phyloP scores from a whole-genome alignment of 2,329 filamentous ascomycete species.

The Pezicula rhizophila region DNA sequence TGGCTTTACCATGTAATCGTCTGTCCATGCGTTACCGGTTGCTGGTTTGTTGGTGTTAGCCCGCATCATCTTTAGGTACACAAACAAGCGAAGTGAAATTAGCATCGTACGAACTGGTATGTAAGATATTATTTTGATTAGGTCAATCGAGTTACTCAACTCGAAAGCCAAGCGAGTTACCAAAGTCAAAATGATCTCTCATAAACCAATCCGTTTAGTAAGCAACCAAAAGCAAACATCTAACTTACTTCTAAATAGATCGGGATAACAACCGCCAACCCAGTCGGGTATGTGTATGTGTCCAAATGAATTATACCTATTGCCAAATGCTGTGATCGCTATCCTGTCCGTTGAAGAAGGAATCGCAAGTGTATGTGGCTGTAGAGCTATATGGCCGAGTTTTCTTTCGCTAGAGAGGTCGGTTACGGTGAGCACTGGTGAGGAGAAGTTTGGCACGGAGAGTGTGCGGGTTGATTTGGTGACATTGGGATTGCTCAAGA shows the following conservation, averaged over 20 bases:
- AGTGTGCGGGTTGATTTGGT: constrained; percentile 6
- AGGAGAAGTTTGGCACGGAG: constrained; percentile 17
- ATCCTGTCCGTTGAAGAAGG: constrained; percentile 6
- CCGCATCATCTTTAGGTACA: too few relatives aligned
- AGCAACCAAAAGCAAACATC: not conserved
- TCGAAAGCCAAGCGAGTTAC: too few relatives aligned
- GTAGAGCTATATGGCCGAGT: constrained; percentile 19
- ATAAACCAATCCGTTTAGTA: not conserved
- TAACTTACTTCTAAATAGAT: constrained; percentile 15
- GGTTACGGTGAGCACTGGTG: constrained; percentile 18
- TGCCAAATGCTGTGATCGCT: constrained; percentile 22
- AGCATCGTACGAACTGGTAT: too few relatives aligned
- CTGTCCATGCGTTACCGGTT: not conserved
- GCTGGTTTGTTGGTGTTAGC: not conserved
- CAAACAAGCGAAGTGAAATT: too few relatives aligned
- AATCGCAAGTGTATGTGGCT: constrained; percentile 15
- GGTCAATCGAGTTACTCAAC: too few relatives aligned
- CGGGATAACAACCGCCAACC: constrained; percentile 16
- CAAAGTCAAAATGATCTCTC: too few relatives aligned
- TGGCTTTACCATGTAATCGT: not conserved
- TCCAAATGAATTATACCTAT: constrained; percentile 25
- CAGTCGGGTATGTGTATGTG: constrained; percentile 20
- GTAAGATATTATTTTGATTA: too few relatives aligned
- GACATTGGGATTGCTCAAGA: not conserved
- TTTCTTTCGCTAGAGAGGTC: constrained; percentile 2